A percentile compares a stretch with the other conserved stretches of the same genome.
Conservation (phyloP, 306 rosid species). For the Inga oerstediana region DNA sequence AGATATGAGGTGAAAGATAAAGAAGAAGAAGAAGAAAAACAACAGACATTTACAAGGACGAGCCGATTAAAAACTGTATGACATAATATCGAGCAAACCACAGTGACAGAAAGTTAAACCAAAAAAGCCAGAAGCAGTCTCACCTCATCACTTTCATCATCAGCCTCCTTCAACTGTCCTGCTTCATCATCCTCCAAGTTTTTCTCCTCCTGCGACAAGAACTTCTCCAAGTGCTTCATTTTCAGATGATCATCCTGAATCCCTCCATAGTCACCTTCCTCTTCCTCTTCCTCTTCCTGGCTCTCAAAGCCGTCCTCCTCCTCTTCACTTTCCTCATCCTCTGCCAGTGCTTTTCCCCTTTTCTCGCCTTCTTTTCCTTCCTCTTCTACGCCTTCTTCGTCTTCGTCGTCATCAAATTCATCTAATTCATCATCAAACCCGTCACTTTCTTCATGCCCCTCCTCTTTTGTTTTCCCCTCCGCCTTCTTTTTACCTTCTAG, state of each 20-base stretch:
- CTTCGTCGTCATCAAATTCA: constrained; percentile 49
- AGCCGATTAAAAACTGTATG: background rate
- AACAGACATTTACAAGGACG: background rate
- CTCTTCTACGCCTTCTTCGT: constrained; percentile 30
- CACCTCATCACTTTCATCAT: constrained; percentile 64
- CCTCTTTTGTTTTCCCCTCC: constrained; percentile 14
- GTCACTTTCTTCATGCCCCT: constrained; percentile 38
- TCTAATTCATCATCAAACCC: constrained; percentile 59
- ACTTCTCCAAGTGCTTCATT: constrained; percentile 68
- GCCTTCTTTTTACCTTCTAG: constrained; percentile 33
- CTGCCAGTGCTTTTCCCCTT: constrained; percentile 19
- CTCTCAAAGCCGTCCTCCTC: background rate
- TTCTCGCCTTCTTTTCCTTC: constrained; percentile 13
- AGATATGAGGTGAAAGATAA: background rate
- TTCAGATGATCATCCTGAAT: constrained; percentile 79
- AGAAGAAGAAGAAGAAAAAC: background rate
- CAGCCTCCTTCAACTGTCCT: constrained; percentile 42
- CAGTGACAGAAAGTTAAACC: background rate
- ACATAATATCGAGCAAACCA: background rate
- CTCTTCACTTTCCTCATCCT: background rate
- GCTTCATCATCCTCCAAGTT: constrained; percentile 57
- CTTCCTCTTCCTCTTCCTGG: background rate
- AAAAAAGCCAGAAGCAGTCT: constrained; percentile 19
- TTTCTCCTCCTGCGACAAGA: constrained; percentile 66
- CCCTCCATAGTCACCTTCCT: constrained; percentile 41